A percentile compares a stretch with the other conserved stretches of the same genome.
Conservation (phyloP, 1,284 basidiomycete species). For the Ceratobasidium sp. region DNA sequence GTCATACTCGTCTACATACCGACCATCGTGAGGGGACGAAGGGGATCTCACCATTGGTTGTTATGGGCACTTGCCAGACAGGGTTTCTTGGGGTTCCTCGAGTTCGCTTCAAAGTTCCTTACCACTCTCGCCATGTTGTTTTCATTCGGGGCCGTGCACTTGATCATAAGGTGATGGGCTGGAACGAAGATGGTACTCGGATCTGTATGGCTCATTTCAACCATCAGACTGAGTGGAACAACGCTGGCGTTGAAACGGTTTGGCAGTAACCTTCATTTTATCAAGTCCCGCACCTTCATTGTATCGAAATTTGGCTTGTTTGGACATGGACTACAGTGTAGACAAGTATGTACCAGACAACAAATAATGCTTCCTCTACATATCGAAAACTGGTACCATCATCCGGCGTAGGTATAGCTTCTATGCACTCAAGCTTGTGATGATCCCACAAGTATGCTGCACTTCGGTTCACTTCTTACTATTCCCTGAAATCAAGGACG, state of each 20-base stretch:
- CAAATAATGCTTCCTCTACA: no score
- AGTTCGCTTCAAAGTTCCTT: background rate
- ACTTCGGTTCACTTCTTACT: no score
- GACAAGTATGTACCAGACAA: no score
- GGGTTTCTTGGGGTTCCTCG: background rate
- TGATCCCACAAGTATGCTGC: no score
- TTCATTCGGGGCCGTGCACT: background rate
- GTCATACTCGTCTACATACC: background rate
- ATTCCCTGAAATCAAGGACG: no score
- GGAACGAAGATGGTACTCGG: background rate
- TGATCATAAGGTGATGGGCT: constrained; percentile 1
- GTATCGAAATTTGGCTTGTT: no score
- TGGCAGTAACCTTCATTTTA: no score
- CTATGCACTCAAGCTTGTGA: no score
- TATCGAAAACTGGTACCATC: no score
- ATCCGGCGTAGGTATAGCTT: no score
- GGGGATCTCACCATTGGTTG: background rate
- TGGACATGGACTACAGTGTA: no score
- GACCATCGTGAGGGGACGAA: background rate
- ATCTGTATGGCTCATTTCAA: constrained; percentile 2
- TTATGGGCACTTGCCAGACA: background rate
- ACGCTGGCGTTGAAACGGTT: background rate
- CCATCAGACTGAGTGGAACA: constrained; percentile 3
- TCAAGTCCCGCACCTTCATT: no score
- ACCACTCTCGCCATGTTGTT: background rate